Base-by-base conservation (phyloP, 306 rosid genomes). In the Vigna nakashimae region DNA sequence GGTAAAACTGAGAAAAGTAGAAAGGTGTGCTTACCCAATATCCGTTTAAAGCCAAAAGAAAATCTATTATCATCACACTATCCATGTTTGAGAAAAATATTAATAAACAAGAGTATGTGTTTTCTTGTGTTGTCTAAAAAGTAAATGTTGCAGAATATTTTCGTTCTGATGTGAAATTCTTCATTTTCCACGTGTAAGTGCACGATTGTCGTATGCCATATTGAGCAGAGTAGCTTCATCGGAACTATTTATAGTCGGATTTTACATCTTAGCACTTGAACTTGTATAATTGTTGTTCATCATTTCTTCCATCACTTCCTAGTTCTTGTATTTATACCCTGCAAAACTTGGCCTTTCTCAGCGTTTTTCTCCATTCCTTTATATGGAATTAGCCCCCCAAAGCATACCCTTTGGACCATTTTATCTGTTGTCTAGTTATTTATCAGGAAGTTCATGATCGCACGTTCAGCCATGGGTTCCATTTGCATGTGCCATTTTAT, bases 181-280 rank as follows among this genome's bases (percentile, higher is more conserved):
- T 32, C 66, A 17, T 69, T 62, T 34, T 30, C 34, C 57, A 58
- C 64, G 22, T 74, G 16, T 58, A 24, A 45, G 8, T 68, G 28
- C 6, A 50, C 7, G 26, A 69, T 69, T 69, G 48, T 50, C 2
- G 5, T 52, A 42, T 70, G 64, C 16, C 74, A 73, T 56, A 22
- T 7, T 38, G 38, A 49, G 58, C 69, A 69, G 63, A 75, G 80
- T 68, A 67, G 85, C 80, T 80, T 79, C 79, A 69, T 20, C 16
- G 57, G 22, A 76, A 71, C 85, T 85, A 87, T 79, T 45, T 85
- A 84, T 76, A 38, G 86, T 75, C 67, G 73, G 71, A 34, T 11
- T 71, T 30, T 55, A 58, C 50, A 42, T 84, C 59, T 20, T 36
- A 70, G 50, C 71, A 81, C 80, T 56, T 65, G 75, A 26, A 66